Conservation (phyloP, 2,329 filamentous ascomycete species). For the Hypoxylon sp. region DNA sequence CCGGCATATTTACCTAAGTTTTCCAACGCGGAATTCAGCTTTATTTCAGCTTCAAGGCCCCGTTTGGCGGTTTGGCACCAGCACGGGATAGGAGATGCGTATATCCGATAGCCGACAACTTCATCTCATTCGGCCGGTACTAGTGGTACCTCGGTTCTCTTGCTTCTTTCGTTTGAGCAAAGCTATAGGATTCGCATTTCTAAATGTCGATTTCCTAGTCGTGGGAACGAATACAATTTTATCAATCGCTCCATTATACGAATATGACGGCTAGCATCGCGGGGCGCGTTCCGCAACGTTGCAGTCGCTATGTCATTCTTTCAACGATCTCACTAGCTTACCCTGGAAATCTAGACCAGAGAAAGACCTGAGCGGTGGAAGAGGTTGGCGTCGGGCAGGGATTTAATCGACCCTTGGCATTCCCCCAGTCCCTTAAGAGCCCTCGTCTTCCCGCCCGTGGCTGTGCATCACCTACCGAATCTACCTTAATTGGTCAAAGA, state of each 20-base stretch:
- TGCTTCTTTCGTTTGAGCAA: constrained; percentile 7
- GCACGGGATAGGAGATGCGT: constrained; percentile 28
- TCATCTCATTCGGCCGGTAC: constrained; percentile 27
- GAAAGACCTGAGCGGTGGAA: constrained; percentile 25
- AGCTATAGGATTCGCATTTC: background rate
- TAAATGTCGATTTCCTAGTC: background rate
- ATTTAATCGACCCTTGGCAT: constrained; percentile 17
- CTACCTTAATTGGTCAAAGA: constrained; percentile 44
- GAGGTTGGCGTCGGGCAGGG: constrained; percentile 19
- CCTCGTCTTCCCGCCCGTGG: constrained; percentile 41
- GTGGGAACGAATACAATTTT: constrained; percentile 2
- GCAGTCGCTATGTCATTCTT: constrained; percentile 40
- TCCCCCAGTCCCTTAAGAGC: constrained; percentile 19
- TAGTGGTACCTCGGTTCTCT: constrained; percentile 4
- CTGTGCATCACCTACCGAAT: constrained; percentile 43
- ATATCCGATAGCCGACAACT: constrained; percentile 19
- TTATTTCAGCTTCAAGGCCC: constrained; percentile 9
- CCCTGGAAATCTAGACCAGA: constrained; percentile 33
- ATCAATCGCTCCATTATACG: constrained; percentile 11
- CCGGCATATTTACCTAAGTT: constrained; percentile 24
- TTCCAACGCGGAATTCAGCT: constrained; percentile 24
- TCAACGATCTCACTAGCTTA: constrained; percentile 16
- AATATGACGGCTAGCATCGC: constrained; percentile 21
- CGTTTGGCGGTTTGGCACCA: constrained; percentile 18
- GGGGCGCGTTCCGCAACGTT: constrained; percentile 28